Evolutionary conservation across 495 filamentous ascomycete species (phyloP), one percentile per base, ranked within the genome.

Genomic region (Jackrogersella multiformis): DNA sequence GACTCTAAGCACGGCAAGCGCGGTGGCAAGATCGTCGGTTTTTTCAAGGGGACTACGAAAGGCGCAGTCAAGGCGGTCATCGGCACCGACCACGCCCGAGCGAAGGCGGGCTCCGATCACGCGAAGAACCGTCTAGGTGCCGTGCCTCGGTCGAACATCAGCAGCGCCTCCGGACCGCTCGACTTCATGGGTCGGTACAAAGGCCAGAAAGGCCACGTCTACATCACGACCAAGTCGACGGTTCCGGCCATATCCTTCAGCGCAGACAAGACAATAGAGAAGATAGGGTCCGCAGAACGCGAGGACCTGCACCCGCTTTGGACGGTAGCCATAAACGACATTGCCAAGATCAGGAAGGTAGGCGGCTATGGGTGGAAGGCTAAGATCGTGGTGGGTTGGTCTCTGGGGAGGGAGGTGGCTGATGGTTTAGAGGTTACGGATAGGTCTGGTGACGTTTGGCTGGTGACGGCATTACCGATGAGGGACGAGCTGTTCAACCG

Each of bases 361-460:
- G 93, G 92, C 8, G 92, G 93, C 0, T 81, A 94, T 60, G 93
- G 93, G 1, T 97, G 92, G 92, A 96, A 96, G 78, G 87, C 88
- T 7, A 95, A 93, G 78, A 74, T 95, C 24, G 86, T 94, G 24
- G 88, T 94, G n/a, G 91, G 90, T 9, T 92, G 92, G 91, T 87
- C 89, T 2, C 81, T 91, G 56, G 88, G 87, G 2, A 83, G 89
- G 60, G 89, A 94, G 74, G 87, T 94, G 38, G 86, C 87, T 0
- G 92, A 94, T 82, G 92, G 92, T 9, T 60, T 96, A 70, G 82
- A 93, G 66, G 86, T 96, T 70, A 73, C 79, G 15, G 87, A 87
- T 42, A 81, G 78, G 54, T 71, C 74, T 4, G 87, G 86, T 0
- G 77, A 87, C 32, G 76, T 66, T 51, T 87, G 79, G 56, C 84